A percentile compares a stretch with the other conserved stretches of the same genome.
Evolutionary conservation across 2,329 filamentous ascomycete genomes (phyloP).

Genomic region (Emydomyces testavorans): DNA sequence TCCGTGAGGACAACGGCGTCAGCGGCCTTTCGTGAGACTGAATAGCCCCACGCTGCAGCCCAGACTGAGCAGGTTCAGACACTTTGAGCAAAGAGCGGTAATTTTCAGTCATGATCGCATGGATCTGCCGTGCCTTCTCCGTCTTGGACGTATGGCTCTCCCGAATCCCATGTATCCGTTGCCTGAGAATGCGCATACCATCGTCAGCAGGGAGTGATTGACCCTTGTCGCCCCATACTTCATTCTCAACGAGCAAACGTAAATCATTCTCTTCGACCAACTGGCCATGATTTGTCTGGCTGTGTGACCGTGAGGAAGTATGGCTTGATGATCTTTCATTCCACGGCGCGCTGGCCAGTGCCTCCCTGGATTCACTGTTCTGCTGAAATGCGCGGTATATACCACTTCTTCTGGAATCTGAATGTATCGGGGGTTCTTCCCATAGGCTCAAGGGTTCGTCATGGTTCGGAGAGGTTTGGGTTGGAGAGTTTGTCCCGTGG

Average conservation of each 20-base stretch:
- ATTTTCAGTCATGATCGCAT: slow-evolving; percentile 57
- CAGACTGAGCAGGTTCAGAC: background rate
- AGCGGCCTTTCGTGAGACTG: slow-evolving; percentile 21
- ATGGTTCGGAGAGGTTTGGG: background rate
- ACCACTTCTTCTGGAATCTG: background rate
- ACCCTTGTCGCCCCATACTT: background rate
- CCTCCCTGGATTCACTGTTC: slow-evolving; percentile 17
- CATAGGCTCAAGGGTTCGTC: background rate
- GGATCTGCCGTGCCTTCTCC: slow-evolving; percentile 62
- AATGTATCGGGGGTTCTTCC: background rate
- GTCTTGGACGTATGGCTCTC: slow-evolving; percentile 44
- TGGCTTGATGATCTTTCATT: background rate
- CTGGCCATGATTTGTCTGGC: background rate
- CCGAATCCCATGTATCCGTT: slow-evolving; percentile 58
- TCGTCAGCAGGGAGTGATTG: slow-evolving; percentile 58
- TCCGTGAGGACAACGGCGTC: slow-evolving; percentile 26
- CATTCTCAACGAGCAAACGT: background rate
- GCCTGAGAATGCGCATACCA: slow-evolving; percentile 58
- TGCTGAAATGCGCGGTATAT: background rate
- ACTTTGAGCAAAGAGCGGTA: slow-evolving; percentile 43
- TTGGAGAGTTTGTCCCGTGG: background rate
- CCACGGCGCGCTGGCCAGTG: slow-evolving; percentile 14
- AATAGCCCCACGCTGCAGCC: slow-evolving; percentile 19
- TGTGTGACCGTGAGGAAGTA: background rate
- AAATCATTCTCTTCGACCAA: background rate